A percentile compares a stretch with the other conserved stretches of the same genome.
phyloP scores from a whole-genome alignment of 805 yeast species.

The Candida qinlingensis region DNA sequence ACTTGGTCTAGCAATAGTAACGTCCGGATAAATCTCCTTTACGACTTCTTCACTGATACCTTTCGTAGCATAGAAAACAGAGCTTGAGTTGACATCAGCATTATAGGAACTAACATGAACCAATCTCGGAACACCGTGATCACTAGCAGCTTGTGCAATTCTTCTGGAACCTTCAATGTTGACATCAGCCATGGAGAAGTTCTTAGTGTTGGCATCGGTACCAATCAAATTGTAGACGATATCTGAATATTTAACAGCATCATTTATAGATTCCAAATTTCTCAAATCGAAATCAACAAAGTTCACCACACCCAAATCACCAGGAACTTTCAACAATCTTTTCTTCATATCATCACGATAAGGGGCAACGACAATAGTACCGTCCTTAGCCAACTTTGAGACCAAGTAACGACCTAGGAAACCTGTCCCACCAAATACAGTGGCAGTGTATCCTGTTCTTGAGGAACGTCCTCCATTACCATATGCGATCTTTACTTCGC shows the following conservation, averaged over 20 bases:
- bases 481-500: conserved; percentile 64
- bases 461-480: conserved; percentile 84
- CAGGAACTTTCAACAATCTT: conserved; percentile 74
- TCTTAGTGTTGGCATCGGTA: conserved; percentile 68
- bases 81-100: conserved; percentile 62
- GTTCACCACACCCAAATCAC: conserved; percentile 85
- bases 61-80: conserved; percentile 74
- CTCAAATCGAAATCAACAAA: conserved; percentile 79
- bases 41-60: conserved; percentile 74
- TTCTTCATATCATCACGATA: conserved; percentile 73
- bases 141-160: conserved; percentile 66
- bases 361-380: conserved; percentile 74
- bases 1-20: conserved; percentile 82
- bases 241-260: conserved; percentile 73
- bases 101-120: conserved; percentile 78
- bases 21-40: conserved; percentile 59
- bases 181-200: conserved; percentile 77
- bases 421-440: conserved; percentile 82
- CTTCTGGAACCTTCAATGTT: conserved; percentile 76
- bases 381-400: conserved; percentile 74
- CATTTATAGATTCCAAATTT: conserved; percentile 69
- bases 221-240: conserved; percentile 80
- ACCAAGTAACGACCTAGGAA: conserved; percentile 70
- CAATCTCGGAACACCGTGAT: conserved; percentile 65
- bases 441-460: conserved; percentile 82